Evolutionary conservation across 2,329 filamentous ascomycete genomes (phyloP), one percentile per base, ranked within the genome.

Genomic region (Aureobasidium sp.): DNA sequence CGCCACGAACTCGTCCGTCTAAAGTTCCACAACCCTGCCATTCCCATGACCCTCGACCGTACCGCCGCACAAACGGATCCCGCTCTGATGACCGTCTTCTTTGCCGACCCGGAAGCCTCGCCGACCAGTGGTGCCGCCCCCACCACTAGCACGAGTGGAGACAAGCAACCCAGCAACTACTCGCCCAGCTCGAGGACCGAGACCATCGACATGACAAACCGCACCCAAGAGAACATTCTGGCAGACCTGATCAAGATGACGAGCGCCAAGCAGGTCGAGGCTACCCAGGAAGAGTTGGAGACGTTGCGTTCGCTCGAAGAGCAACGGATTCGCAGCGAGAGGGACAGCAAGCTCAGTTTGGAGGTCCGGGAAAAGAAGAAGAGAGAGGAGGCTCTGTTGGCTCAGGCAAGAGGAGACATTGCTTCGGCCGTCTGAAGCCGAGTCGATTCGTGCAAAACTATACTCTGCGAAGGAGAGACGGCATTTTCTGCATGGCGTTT

Each of bases 21-120:
- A 66, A 96, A 99, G 80, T 99, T 86, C 78, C 88, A 95, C 80
- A 99, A 99, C 73, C 94, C 94, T 0, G 77, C 84, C 13, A 74
- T 96, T 47, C 84, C 87, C 45, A 95, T 97, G 82, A 85, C 89
- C 62, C 84, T 96, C 68, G 86, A 87, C 73, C 87, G 89, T 62
- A 85, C 82, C 64, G 68, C 72, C 38, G 75, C 85, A 46, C 79
- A 84, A 66, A 72, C 77, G 4, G 78, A 78, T 23, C 77, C 81
- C 7, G 83, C 88, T 15, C 79, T 77, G 49, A 78, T 91, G 75
- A 84, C 82, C 62, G 78, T 92, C 67, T 86, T 87, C 75, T 82
- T 86, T 62, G 64, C 73, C 66, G 49, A 71, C 68, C 38, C 69
- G 66, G 15, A 68, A 65, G 47, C 59, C 50, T 73, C 68, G 66